These are phyloP conservation scores for Artomyces pyxidatus DNA, from an alignment of 768 basidiomycete species.

Conservation along the genomic window DNA sequence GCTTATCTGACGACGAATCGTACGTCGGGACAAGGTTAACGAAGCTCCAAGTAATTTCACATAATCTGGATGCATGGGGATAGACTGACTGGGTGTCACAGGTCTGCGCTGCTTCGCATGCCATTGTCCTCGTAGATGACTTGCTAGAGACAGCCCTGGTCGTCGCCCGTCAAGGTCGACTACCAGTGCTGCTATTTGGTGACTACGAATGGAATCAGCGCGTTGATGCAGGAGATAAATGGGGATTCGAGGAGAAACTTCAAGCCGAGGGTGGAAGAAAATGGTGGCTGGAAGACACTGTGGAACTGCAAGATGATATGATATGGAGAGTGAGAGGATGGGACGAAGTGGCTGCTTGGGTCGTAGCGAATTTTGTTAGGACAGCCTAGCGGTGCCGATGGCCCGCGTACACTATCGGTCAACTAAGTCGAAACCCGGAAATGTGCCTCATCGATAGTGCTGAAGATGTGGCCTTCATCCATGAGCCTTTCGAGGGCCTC, in stretches of 20 bases:
- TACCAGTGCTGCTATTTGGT: constrained; percentile 7
- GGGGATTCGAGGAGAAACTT: constrained; percentile 11
- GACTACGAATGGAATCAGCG: constrained; percentile 15
- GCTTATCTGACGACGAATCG: background rate
- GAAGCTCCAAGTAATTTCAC: constrained; percentile 7
- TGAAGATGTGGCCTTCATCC: constrained; percentile 74
- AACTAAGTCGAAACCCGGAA: constrained; percentile 42
- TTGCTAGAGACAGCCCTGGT: constrained; percentile 9
- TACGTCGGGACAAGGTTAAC: constrained; percentile 7
- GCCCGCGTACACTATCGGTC: no score
- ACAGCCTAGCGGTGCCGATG: no score
- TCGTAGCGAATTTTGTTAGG: no score
- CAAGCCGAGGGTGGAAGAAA: constrained; percentile 8
- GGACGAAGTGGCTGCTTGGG: constrained; percentile 4
- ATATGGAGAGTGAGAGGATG: constrained; percentile 9
- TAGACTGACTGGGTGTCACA: background rate
- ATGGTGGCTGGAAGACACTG: constrained; percentile 12
- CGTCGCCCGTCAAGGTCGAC: constrained; percentile 5
- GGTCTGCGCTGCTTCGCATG: constrained; percentile 2
- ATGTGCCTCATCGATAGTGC: constrained; percentile 78
- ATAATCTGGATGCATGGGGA: background rate
- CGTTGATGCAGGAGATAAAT: constrained; percentile 1
- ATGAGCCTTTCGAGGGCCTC: constrained; percentile 69
- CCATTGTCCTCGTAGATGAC: constrained; percentile 11
- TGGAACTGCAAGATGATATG: constrained; percentile 3